Percentiles rank a stretch among this genome's conserved stretches.
Evolutionary conservation across 768 basidiomycete genomes (phyloP).

Genomic region (Hericium rajendrae): DNA sequence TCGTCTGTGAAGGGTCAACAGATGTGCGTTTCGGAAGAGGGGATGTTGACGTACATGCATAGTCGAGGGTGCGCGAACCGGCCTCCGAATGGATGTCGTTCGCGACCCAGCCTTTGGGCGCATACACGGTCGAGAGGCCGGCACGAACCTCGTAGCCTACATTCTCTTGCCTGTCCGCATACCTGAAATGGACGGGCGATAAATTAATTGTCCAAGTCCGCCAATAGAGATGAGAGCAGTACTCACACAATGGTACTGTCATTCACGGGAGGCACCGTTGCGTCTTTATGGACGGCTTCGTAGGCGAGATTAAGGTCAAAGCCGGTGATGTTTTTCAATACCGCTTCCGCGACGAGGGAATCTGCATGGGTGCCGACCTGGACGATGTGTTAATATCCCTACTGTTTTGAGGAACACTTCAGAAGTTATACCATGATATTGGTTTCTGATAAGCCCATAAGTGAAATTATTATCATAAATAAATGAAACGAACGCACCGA

Average conservation of each 20-base stretch:
- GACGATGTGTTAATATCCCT: not conserved
- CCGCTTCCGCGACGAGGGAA: slow-evolving; percentile 65
- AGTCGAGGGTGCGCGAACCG: slow-evolving; percentile 69
- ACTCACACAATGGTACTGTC: slow-evolving; percentile 45
- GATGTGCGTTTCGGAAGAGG: too few species aligned
- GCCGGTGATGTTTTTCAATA: slow-evolving; percentile 51
- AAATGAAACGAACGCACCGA: slow-evolving; percentile 29
- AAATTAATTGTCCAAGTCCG: not conserved
- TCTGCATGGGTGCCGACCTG: slow-evolving; percentile 75
- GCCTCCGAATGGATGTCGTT: slow-evolving; percentile 73
- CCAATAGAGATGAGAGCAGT: not conserved
- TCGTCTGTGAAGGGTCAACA: too few species aligned
- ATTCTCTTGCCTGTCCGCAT: slow-evolving; percentile 66
- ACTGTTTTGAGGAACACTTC: not conserved
- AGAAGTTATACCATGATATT: slow-evolving; percentile 61
- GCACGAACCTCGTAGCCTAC: slow-evolving; percentile 79
- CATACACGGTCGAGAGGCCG: slow-evolving; percentile 61
- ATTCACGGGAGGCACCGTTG: slow-evolving; percentile 46
- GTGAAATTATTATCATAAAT: not conserved
- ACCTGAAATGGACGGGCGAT: slow-evolving; percentile 26
- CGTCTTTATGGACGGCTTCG: slow-evolving; percentile 70
- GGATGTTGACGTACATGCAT: slow-evolving; percentile 70
- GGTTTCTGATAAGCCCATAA: slow-evolving; percentile 36
- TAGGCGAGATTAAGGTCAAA: slow-evolving; percentile 60
- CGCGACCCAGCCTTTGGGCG: slow-evolving; percentile 63